Evolutionary conservation across 2,329 filamentous ascomycete species (phyloP), one percentile per base, ranked within the genome.

Genomic region (Phialocephala sp.): DNA sequence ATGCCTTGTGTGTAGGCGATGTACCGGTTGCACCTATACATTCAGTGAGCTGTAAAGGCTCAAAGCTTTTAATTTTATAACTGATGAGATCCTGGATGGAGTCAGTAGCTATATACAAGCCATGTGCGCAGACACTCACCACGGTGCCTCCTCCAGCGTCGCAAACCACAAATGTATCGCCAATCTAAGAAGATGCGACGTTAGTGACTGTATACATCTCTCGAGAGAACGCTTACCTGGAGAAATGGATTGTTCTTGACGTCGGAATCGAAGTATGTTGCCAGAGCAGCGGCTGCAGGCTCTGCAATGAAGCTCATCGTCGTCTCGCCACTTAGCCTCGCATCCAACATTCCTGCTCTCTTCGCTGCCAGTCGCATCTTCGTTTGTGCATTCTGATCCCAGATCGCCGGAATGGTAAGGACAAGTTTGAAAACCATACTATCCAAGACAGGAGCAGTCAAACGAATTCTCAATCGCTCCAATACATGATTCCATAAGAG

Each of bases 201-300:
- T 14, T 22, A 22, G 58, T 60, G 60, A 73, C 66, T 63, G 66
- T 64, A 85, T 79, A 65, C 39, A 47, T 18, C 1, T 18, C 18
- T 43, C 15, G 2, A 18, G 14, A n/a, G 15, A 43, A 41, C 37
- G 15, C 41, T 43, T n/a, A 43, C 41, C 15, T 43, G 41, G n/a
- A 43, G 14, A 15, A 43, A 18, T 18, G 41, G 41, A 43, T 43
- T 43, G n/a, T 43, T 8, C 41, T n/a, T 43, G 6, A 43, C 18
- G 8, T n/a, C 41, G 14, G 60, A 54, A 45, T 62, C 60, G 32
- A 57, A 43, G 24, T 57, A 62, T 4, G 60, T 57, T 1, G 60
- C 60, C 8, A 62, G 37, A 27, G 60, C 60, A 4, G 60, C 60
- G 8, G 60, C 60, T 9, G 60, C 60, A 4, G 60, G 60, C 20